Percentiles rank a stretch among this genome's conserved stretches.
phyloP scores from a whole-genome alignment of 208 protist genomes.

The Trypanosoma conorhini region DNA sequence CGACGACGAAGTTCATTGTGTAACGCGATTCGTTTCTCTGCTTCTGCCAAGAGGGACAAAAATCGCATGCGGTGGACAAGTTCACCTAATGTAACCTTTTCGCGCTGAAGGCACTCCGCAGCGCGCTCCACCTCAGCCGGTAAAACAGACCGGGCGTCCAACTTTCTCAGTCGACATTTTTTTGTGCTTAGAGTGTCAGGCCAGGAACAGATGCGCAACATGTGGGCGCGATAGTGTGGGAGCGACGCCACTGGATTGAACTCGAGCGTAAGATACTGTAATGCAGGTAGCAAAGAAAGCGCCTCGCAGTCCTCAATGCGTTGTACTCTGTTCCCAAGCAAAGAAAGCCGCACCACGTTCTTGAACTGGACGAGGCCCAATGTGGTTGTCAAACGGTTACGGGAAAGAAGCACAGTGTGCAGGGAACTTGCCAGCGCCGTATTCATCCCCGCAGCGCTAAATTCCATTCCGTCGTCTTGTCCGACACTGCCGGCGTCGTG shows the following conservation, averaged over 20 bases:
- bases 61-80: slow-evolving; percentile 65
- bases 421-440: slow-evolving; percentile 66
- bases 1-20: slow-evolving; percentile 57
- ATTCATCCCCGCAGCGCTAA: slow-evolving; percentile 37
- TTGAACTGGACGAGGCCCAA: slow-evolving; percentile 83
- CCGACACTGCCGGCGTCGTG: not conserved
- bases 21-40: slow-evolving; percentile 48
- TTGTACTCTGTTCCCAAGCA: slow-evolving; percentile 74
- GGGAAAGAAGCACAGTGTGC: slow-evolving; percentile 78
- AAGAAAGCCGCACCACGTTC: slow-evolving; percentile 74
- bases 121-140: slow-evolving; percentile 44
- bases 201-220: slow-evolving; percentile 80
- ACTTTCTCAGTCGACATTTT: slow-evolving; percentile 68
- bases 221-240: slow-evolving; percentile 78
- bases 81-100: slow-evolving; percentile 59
- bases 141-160: slow-evolving; percentile 54
- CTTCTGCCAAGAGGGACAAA: slow-evolving; percentile 47
- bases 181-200: slow-evolving; percentile 46
- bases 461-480: slow-evolving; percentile 7
- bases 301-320: slow-evolving; percentile 79
- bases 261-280: slow-evolving; percentile 81
- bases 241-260: slow-evolving; percentile 81
- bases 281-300: slow-evolving; percentile 62
- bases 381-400: slow-evolving; percentile 59
- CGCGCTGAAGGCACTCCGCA: slow-evolving; percentile 54